Evolutionary conservation across 148 eudicot species (phyloP), one percentile per base, ranked within the genome.

Genomic region (Persicaria tinctoria): DNA sequence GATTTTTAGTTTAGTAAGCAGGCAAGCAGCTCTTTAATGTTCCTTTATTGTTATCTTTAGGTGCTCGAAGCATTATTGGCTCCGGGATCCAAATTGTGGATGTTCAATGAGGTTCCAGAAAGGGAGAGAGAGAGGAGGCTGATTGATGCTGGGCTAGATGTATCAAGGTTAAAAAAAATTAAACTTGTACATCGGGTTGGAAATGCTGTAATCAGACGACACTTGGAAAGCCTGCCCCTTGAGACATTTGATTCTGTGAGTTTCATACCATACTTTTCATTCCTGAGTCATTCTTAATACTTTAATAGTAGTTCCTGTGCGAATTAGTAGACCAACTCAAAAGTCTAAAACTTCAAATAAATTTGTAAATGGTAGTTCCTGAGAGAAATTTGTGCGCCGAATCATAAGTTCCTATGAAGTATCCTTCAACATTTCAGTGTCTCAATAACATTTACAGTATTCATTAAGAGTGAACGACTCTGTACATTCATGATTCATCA

Each of bases 191-290:
- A 93, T 78, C 90, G 93, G 60, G 97, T 85, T 76, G 98, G 98
- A 55, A 93, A 91, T 80, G 94, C 98, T 75, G 98, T 93, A 47
- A 87, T 91, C 78, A 79, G 90, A 80, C 82, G 97, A 49, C 98
- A 91, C 80, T 74, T 93, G 55, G 92, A 93, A 79, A 86, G 74
- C 76, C 88, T 93, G 56, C 98, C 98, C 1, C 72, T 93, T 72
- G 98, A 93, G 85, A 87, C 89, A 62, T 93, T 93, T 87, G 98
- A 93, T 84, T 93, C 98, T 78, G 98, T 93, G 81, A 88, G 98
- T 84, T 83, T 63, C 59, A 60, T 57, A 23, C 1, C 70, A 70
- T 46, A 50, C 51, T 64, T 64, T 8, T 18, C 9, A 1, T 38
- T 41, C 44, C 71, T 68, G 16, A 38, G 44, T 6, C 32, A 5